Evolutionary conservation across 2,329 filamentous ascomycete genomes (phyloP), one percentile per base, ranked within the genome.

Genomic region (Didymella lethalis): DNA sequence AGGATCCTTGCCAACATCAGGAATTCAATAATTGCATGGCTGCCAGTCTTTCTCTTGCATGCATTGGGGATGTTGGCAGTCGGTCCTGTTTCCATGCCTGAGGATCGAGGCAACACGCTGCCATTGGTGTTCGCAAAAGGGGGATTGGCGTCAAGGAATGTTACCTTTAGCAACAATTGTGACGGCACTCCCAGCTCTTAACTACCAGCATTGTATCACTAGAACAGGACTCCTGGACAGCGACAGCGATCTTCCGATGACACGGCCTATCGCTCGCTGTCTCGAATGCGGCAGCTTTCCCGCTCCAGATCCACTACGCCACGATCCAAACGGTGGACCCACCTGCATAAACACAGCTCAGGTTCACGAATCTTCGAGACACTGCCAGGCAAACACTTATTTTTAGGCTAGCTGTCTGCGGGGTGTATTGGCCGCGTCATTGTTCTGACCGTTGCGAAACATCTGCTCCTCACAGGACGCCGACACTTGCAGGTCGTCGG

Each of bases 311-410:
- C 44, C 50, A 59, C 45, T 23, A 46, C 56, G 56, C 47, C 50
- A 54, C 41, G 32, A 50, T 48, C 40, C 41, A 31, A 57, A 54
- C 56, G 50, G 56, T 54, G 50, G 51, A 29, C 50, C 50, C 50
- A 54, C 56, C 44, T n/a, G 46, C 38, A 49, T 36, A 28, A 49
- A 41, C 45, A 54, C 40, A 46, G 32, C 46, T 43, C 32, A 46
- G 2, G 20, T 59, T 59, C 56, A 59, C 56, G 46, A 59, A 59
- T 32, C 40, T 59, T 59, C 56, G 56, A 59, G 47, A 59, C 56
- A 54, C 43, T 4, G 6, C 46, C 46, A 50, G 50, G 26, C 50
- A 48, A 43, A 47, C 16, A 28, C 46, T 54, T 59, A 59, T 59
- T 59, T 54, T 59, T 59, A 59, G 56, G 18, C 28, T 54, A 36